phyloP scores from a whole-genome alignment of 164 flowering plant genomes.

The Piper betle region DNA sequence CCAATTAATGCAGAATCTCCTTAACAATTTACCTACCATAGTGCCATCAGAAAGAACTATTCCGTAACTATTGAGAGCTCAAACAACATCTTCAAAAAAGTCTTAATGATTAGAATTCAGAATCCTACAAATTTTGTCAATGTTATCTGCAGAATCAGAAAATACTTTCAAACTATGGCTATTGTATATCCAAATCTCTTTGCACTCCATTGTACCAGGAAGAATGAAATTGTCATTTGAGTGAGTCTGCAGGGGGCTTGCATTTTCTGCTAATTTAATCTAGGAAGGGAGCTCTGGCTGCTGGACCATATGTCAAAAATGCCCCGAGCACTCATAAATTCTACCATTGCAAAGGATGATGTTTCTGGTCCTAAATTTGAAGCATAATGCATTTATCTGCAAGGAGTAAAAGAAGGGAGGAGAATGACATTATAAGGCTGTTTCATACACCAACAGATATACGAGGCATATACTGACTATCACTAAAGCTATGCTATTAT shows the following conservation, averaged over 20 bases:
- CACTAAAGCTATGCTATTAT: too few relatives aligned
- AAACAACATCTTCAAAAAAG: constrained; percentile 25
- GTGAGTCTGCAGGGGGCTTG: constrained; percentile 6
- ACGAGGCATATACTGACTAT: too few relatives aligned
- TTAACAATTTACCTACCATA: constrained; percentile 32
- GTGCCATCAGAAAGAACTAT: constrained; percentile 12
- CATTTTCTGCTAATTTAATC: constrained; percentile 22
- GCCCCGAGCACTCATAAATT: constrained; percentile 4
- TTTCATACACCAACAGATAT: too few relatives aligned
- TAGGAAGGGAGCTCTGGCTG: constrained; percentile 52
- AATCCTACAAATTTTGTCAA: constrained; percentile 25
- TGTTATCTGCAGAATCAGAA: constrained; percentile 8
- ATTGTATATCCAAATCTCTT: constrained; percentile 19
- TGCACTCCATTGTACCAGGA: constrained; percentile 15
- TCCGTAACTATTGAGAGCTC: constrained; percentile 25
- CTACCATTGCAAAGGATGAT: constrained; percentile 2
- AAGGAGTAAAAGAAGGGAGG: too few relatives aligned
- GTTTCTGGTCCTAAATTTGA: too few relatives aligned
- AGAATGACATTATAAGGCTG: too few relatives aligned
- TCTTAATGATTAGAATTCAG: constrained; percentile 13
- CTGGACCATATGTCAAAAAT: constrained; percentile 22
- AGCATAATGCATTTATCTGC: too few relatives aligned
- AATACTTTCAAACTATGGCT: background rate
- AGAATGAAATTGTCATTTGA: constrained; percentile 37
- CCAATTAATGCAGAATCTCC: constrained; percentile 51